Percentiles rank a stretch among this genome's conserved stretches.
phyloP scores from a whole-genome alignment of 1,284 basidiomycete genomes.

The Cystobasidium sp. region DNA sequence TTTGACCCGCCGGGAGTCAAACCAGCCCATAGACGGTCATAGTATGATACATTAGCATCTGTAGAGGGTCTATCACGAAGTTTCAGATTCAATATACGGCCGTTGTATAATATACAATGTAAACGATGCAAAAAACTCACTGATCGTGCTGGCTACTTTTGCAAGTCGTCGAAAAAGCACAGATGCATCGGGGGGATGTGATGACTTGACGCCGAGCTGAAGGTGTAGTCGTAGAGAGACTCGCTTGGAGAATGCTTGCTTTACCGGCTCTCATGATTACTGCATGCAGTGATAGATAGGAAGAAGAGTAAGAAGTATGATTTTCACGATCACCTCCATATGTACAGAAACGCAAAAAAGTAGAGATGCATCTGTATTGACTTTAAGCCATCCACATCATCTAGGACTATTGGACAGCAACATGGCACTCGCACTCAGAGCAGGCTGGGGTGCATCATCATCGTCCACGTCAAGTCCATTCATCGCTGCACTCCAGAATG shows the following conservation, averaged over 20 bases:
- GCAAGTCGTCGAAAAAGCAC: conserved; percentile 39
- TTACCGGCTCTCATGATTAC: conserved; percentile 11
- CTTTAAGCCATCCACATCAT: neutral
- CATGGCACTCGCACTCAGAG: conserved; percentile 22
- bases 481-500: conserved; percentile 32
- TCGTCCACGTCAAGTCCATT: conserved; percentile 12
- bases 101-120: neutral
- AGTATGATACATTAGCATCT: conserved; percentile 12
- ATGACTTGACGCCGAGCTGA: neutral
- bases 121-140: neutral
- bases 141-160: conserved; percentile 32
- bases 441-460: neutral
- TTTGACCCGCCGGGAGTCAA: neutral
- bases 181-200: conserved; percentile 24
- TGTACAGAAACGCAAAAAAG: conserved; percentile 10
- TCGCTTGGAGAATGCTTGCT: neutral
- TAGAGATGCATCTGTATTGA: neutral
- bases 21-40: conserved; percentile 34
- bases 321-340: neutral
- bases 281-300: neutral
- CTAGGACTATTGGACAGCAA: neutral
- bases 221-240: neutral
- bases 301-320: neutral
- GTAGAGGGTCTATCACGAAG: neutral
- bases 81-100: neutral